Base-by-base conservation (phyloP, 1,284 basidiomycete genomes). In the Coniferiporia sulphurascens region DNA sequence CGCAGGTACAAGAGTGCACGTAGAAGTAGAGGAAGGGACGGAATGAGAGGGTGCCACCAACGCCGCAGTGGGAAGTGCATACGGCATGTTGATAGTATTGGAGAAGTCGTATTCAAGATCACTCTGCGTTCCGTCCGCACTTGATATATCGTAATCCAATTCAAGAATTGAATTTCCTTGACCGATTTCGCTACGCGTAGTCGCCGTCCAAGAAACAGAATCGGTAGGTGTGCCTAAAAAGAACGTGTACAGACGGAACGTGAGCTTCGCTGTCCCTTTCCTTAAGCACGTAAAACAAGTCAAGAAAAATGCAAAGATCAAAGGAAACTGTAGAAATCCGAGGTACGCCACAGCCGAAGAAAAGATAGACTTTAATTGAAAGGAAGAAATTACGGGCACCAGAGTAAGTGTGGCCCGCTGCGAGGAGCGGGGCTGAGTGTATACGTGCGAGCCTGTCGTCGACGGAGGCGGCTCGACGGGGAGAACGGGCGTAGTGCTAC, bases 21-120 rank as follows among this genome's bases (percentile, higher is more conserved):
- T 46, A 15, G 43, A 32, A 46, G 53, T 22, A 1, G 53, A 1
- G 4, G 53, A 46, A 17, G 43, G 10, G 9, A 15, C 12, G 9
- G 38, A 41, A 41, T 27, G 27, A 27, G 27, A 27, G 5, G 27
- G 27, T 5, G 38, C 38, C 38, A 41, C 9, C 38, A 41, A 10
- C 19, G 54, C 8, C 19, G 54, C 43, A 6, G 54, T 48, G n/a
- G 57, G 57, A 4, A 58, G 43, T 10, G 51, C 45, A 41, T 58
- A 58, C 17, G 57, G 57, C 57, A 58, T 58, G 32, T 46, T 43
- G 19, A 52, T 6, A 32, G 4, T 13, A 8, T 41, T 41, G 15
- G 15, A 10, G 15, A 41, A 27, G 27, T 27, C 5, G 27, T 27
- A 15, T 41, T 41, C 38, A 41, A 41, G 2, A 9, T 27, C 34